Base-by-base conservation (phyloP, 1,139 yeast species). In the Candida pseudoviswanathii region DNA sequence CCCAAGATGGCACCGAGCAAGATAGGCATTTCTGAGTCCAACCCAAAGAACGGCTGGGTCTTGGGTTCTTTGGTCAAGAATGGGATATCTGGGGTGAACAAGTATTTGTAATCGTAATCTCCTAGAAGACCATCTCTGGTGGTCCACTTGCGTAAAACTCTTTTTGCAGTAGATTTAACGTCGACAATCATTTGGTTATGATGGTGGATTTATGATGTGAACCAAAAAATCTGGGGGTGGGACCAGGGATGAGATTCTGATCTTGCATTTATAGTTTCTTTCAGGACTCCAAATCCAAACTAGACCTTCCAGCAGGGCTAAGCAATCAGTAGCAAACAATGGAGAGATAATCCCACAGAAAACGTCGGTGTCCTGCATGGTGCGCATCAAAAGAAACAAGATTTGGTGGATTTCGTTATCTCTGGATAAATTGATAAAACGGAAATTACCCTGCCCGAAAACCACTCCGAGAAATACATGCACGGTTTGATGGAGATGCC, bases 1-100 rank as follows among this genome's bases (percentile, higher is more conserved):
- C 97, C 97, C 42, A 91, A 77, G 5, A 90, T 56, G 48, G 87
- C 67, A 1, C 96, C 96, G 48, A 90, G 72, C 10, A 87, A 62
- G 22, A 89, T 59, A 0, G 97, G 97, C 83, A 91, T 84, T 5
- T 85, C 88, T 39, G 86, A 82, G 63, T 89, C 72, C 44, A 90
- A 69, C 1, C 94, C 90, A 60, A 90, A 90, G 66, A 90, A 90
- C 30, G 55, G 55, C 41, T 9, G 96, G 44, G 81, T 73, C 57
- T 80, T 79, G 26, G 77, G 71, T 29, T 72, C 70, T 49, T 72
- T 75, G 47, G 75, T 72, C 41, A 79, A 56, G 66, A 87, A 89
- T 1, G 96, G 96, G 48, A 89, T 60, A 40, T 81, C 80, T 5
- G 97, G 97, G 85, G 84, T 77, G 74, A 90, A 89, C 41, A 90